A percentile compares a stretch with the other conserved stretches of the same genome.
phyloP scores from a whole-genome alignment of 768 basidiomycete genomes.

The Cystofilobasidium capitatum region DNA sequence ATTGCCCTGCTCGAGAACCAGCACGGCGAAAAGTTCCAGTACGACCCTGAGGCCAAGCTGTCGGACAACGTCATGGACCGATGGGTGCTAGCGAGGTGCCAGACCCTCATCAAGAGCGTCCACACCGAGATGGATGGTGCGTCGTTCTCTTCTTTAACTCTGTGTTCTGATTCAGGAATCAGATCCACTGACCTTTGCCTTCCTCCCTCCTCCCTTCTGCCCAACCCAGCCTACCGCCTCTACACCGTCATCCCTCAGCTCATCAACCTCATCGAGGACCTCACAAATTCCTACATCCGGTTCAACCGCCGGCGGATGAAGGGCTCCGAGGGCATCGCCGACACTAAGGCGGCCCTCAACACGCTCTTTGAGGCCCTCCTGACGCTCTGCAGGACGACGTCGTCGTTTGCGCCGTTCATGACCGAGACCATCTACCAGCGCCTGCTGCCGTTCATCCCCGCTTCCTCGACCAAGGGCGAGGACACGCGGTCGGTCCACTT shows the following conservation, averaged over 20 bases:
- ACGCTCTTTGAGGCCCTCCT: constrained; percentile 91
- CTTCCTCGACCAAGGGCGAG: constrained; percentile 51
- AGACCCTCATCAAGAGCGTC: constrained; percentile 85
- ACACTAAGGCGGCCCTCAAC: constrained; percentile 78
- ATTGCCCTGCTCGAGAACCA: constrained; percentile 75
- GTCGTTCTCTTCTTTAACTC: constrained; percentile 25
- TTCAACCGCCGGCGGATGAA: constrained; percentile 94
- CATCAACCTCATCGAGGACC: constrained; percentile 81
- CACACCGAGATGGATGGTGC: constrained; percentile 81
- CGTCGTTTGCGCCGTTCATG: constrained; percentile 95
- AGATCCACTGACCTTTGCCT: neutral
- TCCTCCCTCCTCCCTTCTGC: neutral
- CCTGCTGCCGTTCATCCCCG: constrained; percentile 72
- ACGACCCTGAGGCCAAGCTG: constrained; percentile 72
- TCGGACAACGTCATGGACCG: constrained; percentile 95
- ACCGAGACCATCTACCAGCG: constrained; percentile 95
- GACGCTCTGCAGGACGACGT: constrained; percentile 93
- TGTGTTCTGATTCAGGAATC: neutral
- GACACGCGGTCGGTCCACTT: constrained; percentile 94
- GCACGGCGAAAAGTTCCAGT: constrained; percentile 64
- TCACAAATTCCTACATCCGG: constrained; percentile 99
- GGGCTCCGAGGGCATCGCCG: constrained; percentile 83
- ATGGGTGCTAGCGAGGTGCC: constrained; percentile 97
- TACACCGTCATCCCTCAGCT: constrained; percentile 96
- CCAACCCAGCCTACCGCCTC: constrained; percentile 77